Percentiles rank a stretch among this genome's conserved stretches.
phyloP scores from a whole-genome alignment of 2,329 filamentous ascomycete genomes.

The Aphanocladium album region DNA sequence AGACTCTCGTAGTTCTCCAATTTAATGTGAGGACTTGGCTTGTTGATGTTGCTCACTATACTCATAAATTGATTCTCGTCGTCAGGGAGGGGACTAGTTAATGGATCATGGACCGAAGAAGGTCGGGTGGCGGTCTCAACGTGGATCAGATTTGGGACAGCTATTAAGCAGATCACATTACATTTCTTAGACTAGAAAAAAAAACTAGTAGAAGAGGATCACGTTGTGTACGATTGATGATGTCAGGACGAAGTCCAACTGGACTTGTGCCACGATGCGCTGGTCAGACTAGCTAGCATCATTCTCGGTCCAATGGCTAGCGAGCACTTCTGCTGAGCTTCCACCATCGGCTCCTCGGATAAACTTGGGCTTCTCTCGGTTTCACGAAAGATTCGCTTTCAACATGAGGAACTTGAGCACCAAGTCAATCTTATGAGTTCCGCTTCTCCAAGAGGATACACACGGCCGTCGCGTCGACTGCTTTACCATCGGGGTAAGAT shows the following conservation, averaged over 20 bases:
- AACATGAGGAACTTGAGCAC: too few species aligned
- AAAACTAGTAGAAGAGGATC: neutral
- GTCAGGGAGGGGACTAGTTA: neutral
- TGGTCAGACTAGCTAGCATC: too few species aligned
- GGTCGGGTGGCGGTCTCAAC: neutral
- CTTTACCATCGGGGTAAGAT: too few species aligned
- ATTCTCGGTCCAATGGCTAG: too few species aligned
- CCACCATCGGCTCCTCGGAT: too few species aligned
- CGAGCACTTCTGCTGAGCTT: too few species aligned
- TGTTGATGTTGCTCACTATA: neutral
- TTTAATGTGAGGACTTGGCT: neutral
- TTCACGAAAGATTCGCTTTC: too few species aligned
- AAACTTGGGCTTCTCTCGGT: too few species aligned
- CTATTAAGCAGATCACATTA: neutral
- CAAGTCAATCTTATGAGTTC: too few species aligned
- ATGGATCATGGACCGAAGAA: neutral
- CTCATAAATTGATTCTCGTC: neutral
- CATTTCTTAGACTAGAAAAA: neutral
- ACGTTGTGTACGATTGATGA: neutral
- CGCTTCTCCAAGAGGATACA: too few species aligned
- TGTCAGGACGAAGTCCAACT: neutral
- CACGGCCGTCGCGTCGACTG: too few species aligned
- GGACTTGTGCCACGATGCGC: too few species aligned
- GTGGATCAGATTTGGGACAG: neutral
- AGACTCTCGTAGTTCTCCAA: neutral